Conservation (phyloP, 2,329 filamentous ascomycete species). For the Onygenales sp. region DNA sequence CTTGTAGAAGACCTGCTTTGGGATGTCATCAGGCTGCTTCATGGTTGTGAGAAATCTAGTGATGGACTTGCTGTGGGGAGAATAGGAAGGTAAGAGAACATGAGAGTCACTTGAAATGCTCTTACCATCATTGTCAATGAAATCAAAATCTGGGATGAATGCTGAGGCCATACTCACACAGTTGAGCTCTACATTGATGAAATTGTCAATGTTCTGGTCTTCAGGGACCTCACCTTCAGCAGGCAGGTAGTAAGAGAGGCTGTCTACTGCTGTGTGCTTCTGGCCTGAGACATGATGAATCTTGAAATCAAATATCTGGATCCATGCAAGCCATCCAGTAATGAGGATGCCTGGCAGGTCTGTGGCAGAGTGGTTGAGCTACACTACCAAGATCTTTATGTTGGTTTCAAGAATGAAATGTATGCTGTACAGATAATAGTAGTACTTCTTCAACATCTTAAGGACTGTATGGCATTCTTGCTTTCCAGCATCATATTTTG, state of each 20-base stretch:
- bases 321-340: neutral
- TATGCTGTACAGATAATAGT: neutral
- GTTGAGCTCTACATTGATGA: neutral
- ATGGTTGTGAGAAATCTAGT: neutral
- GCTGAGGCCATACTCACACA: neutral
- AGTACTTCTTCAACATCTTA: neutral
- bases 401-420: neutral
- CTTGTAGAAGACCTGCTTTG: neutral
- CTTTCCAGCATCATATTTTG: neutral
- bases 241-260: neutral
- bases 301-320: neutral
- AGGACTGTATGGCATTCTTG: neutral
- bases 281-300: neutral
- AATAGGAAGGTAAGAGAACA: neutral
- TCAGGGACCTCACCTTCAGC: neutral
- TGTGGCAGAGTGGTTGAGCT: neutral
- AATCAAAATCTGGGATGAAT: too few relatives aligned
- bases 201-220: neutral
- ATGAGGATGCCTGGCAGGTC: neutral
- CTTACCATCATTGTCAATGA: neutral
- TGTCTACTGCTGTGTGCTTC: neutral
- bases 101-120: neutral
- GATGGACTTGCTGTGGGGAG: neutral
- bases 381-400: neutral
- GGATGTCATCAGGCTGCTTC: neutral